Conservation (phyloP, 208 protist genomes). For the Crithidia acanthocephali region DNA sequence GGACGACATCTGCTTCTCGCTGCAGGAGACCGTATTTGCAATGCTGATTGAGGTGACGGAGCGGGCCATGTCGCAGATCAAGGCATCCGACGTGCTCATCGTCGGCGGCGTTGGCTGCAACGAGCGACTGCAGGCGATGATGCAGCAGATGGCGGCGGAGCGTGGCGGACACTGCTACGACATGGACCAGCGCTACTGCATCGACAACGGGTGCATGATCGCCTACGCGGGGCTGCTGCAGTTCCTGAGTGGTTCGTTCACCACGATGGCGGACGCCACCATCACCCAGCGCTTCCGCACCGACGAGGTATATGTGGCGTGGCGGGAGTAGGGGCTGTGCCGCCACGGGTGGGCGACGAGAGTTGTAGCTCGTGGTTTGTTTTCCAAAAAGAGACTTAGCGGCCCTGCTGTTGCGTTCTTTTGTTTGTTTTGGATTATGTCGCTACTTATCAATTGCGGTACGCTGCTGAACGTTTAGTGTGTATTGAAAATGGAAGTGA, state of each 20-base stretch:
- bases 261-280: conserved; percentile 65
- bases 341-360: too few species aligned
- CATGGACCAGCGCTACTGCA: conserved; percentile 99
- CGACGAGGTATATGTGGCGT: conserved; percentile 95
- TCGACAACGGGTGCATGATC: conserved; percentile 99
- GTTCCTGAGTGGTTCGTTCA: conserved; percentile 82
- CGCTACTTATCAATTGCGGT: too few species aligned
- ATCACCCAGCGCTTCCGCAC: conserved; percentile 95
- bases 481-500: too few species aligned
- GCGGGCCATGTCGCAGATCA: conserved; percentile 98
- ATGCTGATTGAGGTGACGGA: conserved; percentile 99
- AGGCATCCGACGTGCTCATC: conserved; percentile 96
- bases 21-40: conserved; percentile 99
- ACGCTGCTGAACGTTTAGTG: too few species aligned
- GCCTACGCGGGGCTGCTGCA: conserved; percentile 97
- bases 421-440: too few species aligned
- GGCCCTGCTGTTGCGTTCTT: too few species aligned
- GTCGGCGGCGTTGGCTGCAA: conserved; percentile 99
- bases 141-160: conserved; percentile 92
- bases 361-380: too few species aligned
- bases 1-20: conserved; percentile 98
- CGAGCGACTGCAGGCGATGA: conserved; percentile 97
- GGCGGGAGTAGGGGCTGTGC: conserved; percentile 60
- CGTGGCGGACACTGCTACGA: conserved; percentile 89
- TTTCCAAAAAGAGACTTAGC: too few species aligned